Percentiles rank a stretch among this genome's conserved stretches.
Conservation (phyloP, 441 rosid species). For the Populus tomentosa region DNA sequence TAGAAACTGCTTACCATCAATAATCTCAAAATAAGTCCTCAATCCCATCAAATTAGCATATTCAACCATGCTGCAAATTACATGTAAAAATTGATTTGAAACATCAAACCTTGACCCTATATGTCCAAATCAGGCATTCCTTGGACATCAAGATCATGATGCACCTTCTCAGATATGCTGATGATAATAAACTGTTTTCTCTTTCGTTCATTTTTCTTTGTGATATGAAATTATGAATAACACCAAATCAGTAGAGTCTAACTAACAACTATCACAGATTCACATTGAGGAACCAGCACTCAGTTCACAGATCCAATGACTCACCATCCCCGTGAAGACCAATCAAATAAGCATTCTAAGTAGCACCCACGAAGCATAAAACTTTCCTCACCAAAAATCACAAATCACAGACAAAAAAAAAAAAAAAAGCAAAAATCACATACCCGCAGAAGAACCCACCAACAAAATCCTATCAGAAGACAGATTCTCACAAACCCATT, state of each 20-base stretch:
- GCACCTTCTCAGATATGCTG: neutral
- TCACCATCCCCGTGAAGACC: neutral
- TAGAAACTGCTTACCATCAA: neutral
- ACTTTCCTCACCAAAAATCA: neutral
- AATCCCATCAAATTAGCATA: neutral
- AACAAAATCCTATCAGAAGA: conserved; percentile 58
- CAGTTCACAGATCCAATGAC: conserved; percentile 7
- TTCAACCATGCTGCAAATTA: neutral
- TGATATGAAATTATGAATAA: neutral
- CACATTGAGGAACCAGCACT: neutral
- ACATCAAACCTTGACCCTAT: neutral
- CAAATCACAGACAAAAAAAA: neutral
- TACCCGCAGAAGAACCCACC: conserved; percentile 95
- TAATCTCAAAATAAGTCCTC: neutral
- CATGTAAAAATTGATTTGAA: neutral
- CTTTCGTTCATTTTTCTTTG: neutral
- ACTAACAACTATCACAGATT: neutral
- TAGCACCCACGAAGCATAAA: neutral
- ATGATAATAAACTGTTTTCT: neutral
- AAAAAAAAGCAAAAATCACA: neutral
- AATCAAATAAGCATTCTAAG: too few relatives aligned
- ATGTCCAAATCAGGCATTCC: neutral
- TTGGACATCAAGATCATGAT: neutral
- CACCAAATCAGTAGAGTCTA: neutral
- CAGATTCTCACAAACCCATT: conserved; percentile 57